Evolutionary conservation across 192 early-diverging fungal species (phyloP).

Genomic region (Podochytrium sp.): DNA sequence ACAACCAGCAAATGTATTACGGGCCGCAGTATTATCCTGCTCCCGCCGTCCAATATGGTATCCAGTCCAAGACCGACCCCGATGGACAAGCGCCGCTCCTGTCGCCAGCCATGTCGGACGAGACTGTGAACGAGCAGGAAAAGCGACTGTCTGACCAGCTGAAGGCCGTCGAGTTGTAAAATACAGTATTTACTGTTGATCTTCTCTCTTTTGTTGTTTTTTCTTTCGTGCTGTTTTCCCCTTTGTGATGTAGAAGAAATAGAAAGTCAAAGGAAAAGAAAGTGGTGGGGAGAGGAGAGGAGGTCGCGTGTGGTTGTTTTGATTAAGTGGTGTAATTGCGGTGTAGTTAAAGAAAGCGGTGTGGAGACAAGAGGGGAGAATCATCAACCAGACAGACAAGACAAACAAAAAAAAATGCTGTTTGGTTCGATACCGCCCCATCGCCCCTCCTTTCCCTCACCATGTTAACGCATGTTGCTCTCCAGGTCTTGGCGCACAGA

Average conservation of each 20-base stretch:
- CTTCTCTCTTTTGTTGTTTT: neutral
- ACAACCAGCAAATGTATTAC: slow-evolving; percentile 11
- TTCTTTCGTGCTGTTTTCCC: neutral
- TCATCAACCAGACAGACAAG: neutral
- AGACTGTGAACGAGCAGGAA: slow-evolving; percentile 4
- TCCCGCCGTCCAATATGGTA: neutral
- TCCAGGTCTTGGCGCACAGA: neutral
- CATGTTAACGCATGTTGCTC: no score
- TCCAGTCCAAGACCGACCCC: neutral
- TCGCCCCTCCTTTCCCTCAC: neutral
- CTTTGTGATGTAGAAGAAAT: neutral
- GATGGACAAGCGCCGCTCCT: neutral
- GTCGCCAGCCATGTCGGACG: neutral
- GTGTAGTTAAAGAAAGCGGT: no score
- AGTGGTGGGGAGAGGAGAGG: no score
- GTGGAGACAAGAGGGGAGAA: no score
- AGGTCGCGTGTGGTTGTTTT: no score
- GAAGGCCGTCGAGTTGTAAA: neutral
- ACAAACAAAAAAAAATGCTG: neutral
- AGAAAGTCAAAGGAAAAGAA: no score
- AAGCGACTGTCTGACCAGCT: neutral
- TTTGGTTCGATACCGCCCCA: neutral
- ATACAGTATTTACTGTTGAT: neutral
- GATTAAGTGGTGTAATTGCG: no score
- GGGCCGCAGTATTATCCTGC: slow-evolving; percentile 11